These are phyloP conservation scores for Marasmius oreades DNA, from an alignment of 1,284 basidiomycete genomes.

Conservation along the genomic window DNA sequence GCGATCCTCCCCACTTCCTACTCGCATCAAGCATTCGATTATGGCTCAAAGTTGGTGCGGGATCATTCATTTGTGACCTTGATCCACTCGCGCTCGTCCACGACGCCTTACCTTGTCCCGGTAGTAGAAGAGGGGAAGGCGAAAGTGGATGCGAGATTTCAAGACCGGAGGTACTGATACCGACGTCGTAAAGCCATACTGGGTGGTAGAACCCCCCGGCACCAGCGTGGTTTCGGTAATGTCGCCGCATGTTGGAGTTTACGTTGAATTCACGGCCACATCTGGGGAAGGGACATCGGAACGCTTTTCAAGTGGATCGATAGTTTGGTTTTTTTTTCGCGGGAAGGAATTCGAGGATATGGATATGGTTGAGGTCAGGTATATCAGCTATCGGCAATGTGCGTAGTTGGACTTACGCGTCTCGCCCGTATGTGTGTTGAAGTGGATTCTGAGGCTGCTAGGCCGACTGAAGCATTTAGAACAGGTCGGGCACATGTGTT, in stretches of 20 bases:
- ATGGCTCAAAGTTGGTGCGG: too few relatives aligned
- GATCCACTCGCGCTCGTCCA: too few relatives aligned
- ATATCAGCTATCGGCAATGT: slow-evolving; percentile 2
- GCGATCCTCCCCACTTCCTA: too few relatives aligned
- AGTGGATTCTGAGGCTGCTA: slow-evolving; percentile 71
- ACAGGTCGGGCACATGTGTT: slow-evolving; percentile 64
- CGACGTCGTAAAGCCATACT: too few relatives aligned
- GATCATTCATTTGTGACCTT: too few relatives aligned
- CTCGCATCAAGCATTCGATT: too few relatives aligned
- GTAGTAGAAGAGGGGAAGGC: too few relatives aligned
- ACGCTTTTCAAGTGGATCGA: too few relatives aligned
- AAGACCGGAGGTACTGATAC: too few relatives aligned
- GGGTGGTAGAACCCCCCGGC: slow-evolving; percentile 15
- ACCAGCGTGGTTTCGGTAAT: slow-evolving; percentile 61
- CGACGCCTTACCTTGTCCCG: too few relatives aligned
- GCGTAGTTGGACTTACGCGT: slow-evolving; percentile 55
- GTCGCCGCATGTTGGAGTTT: slow-evolving; percentile 78
- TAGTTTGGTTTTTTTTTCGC: too few relatives aligned
- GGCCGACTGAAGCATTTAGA: slow-evolving; percentile 73
- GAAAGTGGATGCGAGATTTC: too few relatives aligned
- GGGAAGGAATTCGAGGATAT: slow-evolving; percentile 9
- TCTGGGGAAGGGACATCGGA: slow-evolving; percentile 64
- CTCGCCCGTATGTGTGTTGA: slow-evolving; percentile 76
- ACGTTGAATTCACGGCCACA: slow-evolving; percentile 76
- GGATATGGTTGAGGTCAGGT: neutral